phyloP scores from a whole-genome alignment of 208 protist genomes.

The Leishmania tarentolae region DNA sequence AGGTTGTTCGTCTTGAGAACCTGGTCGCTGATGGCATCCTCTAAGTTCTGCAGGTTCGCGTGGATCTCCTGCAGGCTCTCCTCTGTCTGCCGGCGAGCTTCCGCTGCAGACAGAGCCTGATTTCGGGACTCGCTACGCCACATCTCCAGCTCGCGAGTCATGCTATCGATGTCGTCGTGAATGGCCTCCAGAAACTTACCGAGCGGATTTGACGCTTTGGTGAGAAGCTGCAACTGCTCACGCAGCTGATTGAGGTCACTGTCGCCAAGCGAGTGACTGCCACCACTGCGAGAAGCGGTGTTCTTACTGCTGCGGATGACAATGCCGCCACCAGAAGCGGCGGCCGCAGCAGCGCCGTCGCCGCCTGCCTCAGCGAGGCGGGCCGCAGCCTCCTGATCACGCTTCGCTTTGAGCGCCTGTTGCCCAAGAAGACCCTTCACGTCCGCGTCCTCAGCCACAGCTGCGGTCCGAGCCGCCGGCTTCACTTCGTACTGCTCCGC shows the following conservation, averaged over 20 bases:
- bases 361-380: constrained; percentile 16
- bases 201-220: constrained; percentile 89
- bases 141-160: constrained; percentile 89
- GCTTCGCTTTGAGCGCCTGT: constrained; percentile 86
- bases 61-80: constrained; percentile 85
- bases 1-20: constrained; percentile 87
- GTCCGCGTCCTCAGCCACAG: constrained; percentile 50
- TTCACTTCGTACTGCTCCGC: constrained; percentile 72
- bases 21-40: constrained; percentile 89
- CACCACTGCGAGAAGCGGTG: constrained; percentile 31
- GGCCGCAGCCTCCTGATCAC: constrained; percentile 67
- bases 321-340: constrained; percentile 57
- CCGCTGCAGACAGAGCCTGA: constrained; percentile 75
- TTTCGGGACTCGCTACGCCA: constrained; percentile 87
- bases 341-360: constrained; percentile 18
- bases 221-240: constrained; percentile 88
- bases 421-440: constrained; percentile 80
- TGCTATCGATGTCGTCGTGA: constrained; percentile 90
- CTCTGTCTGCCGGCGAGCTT: constrained; percentile 81
- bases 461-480: constrained; percentile 34
- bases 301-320: constrained; percentile 64
- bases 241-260: constrained; percentile 79
- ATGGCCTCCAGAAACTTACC: constrained; percentile 87
- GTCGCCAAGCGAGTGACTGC: constrained; percentile 56
- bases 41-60: constrained; percentile 78